A percentile compares a stretch with the other conserved stretches of the same genome.
Evolutionary conservation across 1,284 basidiomycete genomes (phyloP).

Genomic region (Leucoagaricus sp.): DNA sequence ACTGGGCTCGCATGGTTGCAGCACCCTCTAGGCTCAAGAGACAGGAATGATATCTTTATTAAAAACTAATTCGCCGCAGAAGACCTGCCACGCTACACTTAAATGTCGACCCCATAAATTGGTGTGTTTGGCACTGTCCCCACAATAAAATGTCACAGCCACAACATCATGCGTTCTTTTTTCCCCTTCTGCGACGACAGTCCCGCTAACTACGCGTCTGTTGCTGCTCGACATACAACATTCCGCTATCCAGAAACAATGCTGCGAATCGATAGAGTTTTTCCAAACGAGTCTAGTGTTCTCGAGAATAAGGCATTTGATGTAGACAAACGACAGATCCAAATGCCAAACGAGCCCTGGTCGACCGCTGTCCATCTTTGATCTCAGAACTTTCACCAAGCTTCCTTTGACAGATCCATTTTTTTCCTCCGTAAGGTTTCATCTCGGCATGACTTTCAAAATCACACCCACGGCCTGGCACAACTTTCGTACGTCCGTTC

Average conservation of each 20-base stretch:
- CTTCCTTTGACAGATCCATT: neutral
- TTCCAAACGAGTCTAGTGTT: neutral
- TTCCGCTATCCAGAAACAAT: neutral
- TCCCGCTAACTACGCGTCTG: neutral
- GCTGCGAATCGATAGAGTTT: neutral
- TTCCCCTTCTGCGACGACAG: neutral
- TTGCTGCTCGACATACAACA: neutral
- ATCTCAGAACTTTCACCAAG: neutral
- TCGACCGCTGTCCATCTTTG: conserved; percentile 1
- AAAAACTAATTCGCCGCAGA: neutral
- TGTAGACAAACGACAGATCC: conserved; percentile 3
- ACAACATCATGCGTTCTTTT: neutral
- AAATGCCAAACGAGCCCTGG: neutral
- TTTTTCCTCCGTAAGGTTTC: neutral
- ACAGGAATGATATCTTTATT: too few species aligned
- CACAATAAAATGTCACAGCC: neutral
- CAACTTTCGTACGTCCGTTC: neutral
- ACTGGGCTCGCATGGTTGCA: neutral
- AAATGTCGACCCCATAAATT: too few species aligned
- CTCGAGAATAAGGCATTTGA: neutral
- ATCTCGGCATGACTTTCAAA: conserved; percentile 9
- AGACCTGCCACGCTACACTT: too few species aligned
- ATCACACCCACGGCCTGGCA: conserved; percentile 4
- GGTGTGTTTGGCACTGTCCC: too few species aligned
- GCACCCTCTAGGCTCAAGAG: too few species aligned